Base-by-base conservation (phyloP, 306 rosid genomes). In the Lotus japonicus region DNA sequence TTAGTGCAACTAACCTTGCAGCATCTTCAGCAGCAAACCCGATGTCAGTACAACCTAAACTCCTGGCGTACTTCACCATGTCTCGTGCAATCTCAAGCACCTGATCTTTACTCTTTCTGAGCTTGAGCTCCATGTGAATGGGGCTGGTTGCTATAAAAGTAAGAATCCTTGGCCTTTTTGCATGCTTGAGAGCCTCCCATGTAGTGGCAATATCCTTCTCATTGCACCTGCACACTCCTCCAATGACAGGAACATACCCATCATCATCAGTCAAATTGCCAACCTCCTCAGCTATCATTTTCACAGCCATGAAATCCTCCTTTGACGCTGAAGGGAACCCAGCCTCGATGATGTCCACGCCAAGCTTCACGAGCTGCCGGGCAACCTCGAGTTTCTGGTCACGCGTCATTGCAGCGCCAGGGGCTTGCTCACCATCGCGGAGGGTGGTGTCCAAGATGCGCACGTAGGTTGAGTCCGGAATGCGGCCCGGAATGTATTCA, bases 1-100 rank as follows among this genome's bases (percentile, higher is more conserved):
- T n/a, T n/a, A n/a, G n/a, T n/a, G n/a, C n/a, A n/a, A n/a, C n/a
- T n/a, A n/a, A 26, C 98, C 96, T 90, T 12, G 91, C 86, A 38
- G 98, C 98, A 79, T 94, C 99, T 84, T 94, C 99, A 1, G 92
- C 88, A 70, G 91, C 87, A 66, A 94, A 94, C 72, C 88, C 92
- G 2, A 94, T 82, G 57, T 94, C 98, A 1, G 80, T 42, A 33
- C 97, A 94, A 9, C 97, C 98, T 68, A 94, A 82, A 71, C 84
- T 82, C 72, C 87, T 35, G 0, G 97, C 98, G 52, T 83, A 88
- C 53, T 23, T 83, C 11, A 94, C 97, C 85, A 82, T 90, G 16
- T 57, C 77, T 36, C 86, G 49, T 0, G 97, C 98, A 33, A 86
- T 85, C 28, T 83, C 78, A 33, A 88, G 8, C 6, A 90, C 94